phyloP scores from a whole-genome alignment of 805 yeast species.

The Metschnikowia noctiluminum region DNA sequence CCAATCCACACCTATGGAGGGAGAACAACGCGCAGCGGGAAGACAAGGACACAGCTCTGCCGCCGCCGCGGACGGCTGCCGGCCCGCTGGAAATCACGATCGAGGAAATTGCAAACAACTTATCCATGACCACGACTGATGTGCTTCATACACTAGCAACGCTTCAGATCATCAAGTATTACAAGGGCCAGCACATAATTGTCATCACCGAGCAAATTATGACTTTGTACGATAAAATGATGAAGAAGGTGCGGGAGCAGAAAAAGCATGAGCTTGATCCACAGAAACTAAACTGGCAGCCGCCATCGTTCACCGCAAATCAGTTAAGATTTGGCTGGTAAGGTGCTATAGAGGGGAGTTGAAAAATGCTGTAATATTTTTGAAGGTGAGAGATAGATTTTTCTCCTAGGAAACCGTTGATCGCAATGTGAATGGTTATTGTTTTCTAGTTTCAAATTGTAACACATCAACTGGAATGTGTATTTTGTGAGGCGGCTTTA shows the following conservation, averaged over 20 bases:
- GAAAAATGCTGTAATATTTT: no score
- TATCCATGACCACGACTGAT: conserved; percentile 96
- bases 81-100: conserved; percentile 59
- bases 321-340: conserved; percentile 95
- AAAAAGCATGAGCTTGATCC: conserved; percentile 77
- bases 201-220: conserved; percentile 82
- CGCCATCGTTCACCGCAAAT: conserved; percentile 94
- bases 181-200: conserved; percentile 90
- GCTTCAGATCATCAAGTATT: conserved; percentile 82
- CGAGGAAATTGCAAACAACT: conserved; percentile 81
- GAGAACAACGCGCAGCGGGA: conserved; percentile 39
- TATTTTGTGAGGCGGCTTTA: no score
- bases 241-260: conserved; percentile 52
- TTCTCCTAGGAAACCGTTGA: no score
- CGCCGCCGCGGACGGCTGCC: conserved; percentile 19
- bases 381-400: no score
- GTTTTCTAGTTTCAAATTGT: no score
- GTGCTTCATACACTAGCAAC: conserved; percentile 91
- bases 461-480: no score
- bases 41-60: conserved; percentile 22
- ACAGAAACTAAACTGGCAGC: conserved; percentile 76
- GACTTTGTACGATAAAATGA: conserved; percentile 66
- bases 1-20: conserved; percentile 35
- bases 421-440: no score
- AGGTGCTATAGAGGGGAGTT: no score